phyloP scores from a whole-genome alignment of 2,329 filamentous ascomycete genomes.

The Exophiala sp. region DNA sequence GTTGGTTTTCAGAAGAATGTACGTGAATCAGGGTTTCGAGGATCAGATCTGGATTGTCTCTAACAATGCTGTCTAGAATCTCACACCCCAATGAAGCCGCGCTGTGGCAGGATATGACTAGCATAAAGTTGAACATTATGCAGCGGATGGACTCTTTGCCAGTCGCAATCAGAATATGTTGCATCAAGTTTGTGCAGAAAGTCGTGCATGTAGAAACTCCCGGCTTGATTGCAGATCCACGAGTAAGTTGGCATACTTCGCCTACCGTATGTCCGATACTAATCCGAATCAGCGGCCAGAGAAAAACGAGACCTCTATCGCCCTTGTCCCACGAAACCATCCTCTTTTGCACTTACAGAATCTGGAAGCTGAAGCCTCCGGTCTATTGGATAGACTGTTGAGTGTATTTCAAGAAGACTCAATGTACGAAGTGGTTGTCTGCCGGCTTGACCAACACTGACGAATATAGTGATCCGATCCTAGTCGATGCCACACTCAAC shows the following conservation, averaged over 20 bases:
- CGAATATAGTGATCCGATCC: constrained; percentile 65
- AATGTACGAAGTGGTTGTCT: constrained; percentile 53
- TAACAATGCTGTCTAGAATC: constrained; percentile 53
- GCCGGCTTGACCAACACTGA: constrained; percentile 1
- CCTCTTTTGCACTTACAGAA: constrained; percentile 69
- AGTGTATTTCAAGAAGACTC: constrained; percentile 77
- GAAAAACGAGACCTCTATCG: constrained; percentile 76
- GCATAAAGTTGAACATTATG: constrained; percentile 84
- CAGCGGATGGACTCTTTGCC: constrained; percentile 77
- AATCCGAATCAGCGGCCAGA: constrained; percentile 55
- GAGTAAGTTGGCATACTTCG: constrained; percentile 52
- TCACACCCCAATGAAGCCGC: constrained; percentile 74
- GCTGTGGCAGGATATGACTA: constrained; percentile 80
- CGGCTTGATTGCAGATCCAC: constrained; percentile 72
- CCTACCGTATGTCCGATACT: not conserved
- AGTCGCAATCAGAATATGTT: constrained; percentile 78
- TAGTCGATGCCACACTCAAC: constrained; percentile 89
- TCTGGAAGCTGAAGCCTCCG: constrained; percentile 87
- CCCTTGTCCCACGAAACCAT: constrained; percentile 78
- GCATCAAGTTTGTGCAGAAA: constrained; percentile 93
- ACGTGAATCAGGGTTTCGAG: constrained; percentile 45
- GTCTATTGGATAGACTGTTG: constrained; percentile 81
- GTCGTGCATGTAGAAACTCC: constrained; percentile 88
- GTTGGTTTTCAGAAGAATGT: constrained; percentile 89
- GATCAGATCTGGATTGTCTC: constrained; percentile 5